These are phyloP conservation scores for Kwoniella sp. DNA, from an alignment of 768 basidiomycete species.

Conservation along the genomic window DNA sequence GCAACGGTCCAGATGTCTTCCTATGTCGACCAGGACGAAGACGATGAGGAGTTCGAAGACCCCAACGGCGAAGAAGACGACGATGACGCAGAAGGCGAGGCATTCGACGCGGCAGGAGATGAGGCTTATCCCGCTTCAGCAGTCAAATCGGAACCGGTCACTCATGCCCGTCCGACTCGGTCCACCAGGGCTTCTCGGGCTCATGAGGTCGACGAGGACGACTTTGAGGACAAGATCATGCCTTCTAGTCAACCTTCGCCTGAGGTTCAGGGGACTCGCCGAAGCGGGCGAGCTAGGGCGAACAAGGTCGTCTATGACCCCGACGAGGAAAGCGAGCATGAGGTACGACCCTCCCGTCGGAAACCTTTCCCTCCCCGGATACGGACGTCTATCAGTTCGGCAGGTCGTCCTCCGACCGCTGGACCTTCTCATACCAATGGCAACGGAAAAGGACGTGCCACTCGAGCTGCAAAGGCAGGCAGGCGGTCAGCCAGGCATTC, in stretches of 20 bases:
- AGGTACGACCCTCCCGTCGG: slow-evolving; percentile 7
- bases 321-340: slow-evolving; percentile 13
- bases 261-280: too few species aligned
- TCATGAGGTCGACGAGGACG: slow-evolving; percentile 12
- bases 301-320: slow-evolving; percentile 1
- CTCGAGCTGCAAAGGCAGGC: neutral
- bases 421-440: slow-evolving; percentile 13
- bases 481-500: slow-evolving; percentile 12
- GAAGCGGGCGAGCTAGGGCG: too few species aligned
- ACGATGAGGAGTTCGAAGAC: slow-evolving; percentile 16
- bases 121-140: too few species aligned
- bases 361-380: slow-evolving; percentile 29
- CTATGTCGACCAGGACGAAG: slow-evolving; percentile 11
- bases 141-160: too few species aligned
- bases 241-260: slow-evolving; percentile 10
- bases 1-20: slow-evolving; percentile 4
- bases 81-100: slow-evolving; percentile 13
- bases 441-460: neutral
- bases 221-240: slow-evolving; percentile 19
- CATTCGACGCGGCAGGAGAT: neutral
- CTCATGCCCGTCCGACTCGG: too few species aligned
- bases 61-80: slow-evolving; percentile 13
- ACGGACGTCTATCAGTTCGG: slow-evolving; percentile 14
- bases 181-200: too few species aligned
- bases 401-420: neutral